Evolutionary conservation across 805 yeast species (phyloP).

Genomic region (Candida sithepensis): DNA sequence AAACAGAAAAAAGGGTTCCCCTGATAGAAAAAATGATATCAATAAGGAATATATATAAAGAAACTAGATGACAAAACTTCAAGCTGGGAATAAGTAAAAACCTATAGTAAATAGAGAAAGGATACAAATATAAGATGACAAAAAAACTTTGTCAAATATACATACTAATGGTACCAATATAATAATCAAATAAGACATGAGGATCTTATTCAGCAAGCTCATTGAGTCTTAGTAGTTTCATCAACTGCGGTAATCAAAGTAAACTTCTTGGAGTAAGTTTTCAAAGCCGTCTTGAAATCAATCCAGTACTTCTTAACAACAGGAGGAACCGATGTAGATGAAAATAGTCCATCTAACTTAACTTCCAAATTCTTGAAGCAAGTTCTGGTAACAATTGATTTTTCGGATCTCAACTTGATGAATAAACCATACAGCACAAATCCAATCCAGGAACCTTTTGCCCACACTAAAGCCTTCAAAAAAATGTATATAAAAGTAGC

Average conservation of each 20-base stretch:
- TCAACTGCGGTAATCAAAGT: constrained; percentile 7
- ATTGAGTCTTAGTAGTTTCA: constrained; percentile 13
- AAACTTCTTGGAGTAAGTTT: constrained; percentile 16
- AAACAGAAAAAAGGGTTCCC: too few relatives aligned
- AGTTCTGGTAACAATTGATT: constrained; percentile 63
- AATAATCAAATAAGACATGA: too few relatives aligned
- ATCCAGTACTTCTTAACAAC: constrained; percentile 47
- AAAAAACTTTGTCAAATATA: too few relatives aligned
- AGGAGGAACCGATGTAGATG: constrained; percentile 52
- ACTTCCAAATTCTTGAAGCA: constrained; percentile 66
- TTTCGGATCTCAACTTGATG: constrained; percentile 74
- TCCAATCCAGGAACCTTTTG: constrained; percentile 58
- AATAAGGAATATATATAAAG: too few relatives aligned
- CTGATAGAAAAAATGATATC: too few relatives aligned
- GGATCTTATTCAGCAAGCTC: not conserved
- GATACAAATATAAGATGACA: too few relatives aligned
- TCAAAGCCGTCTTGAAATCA: constrained; percentile 35
- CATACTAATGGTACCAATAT: too few relatives aligned
- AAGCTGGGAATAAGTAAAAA: too few relatives aligned
- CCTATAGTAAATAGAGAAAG: too few relatives aligned
- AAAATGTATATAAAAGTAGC: constrained; percentile 24
- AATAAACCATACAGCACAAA: constrained; percentile 55
- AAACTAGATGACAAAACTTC: too few relatives aligned
- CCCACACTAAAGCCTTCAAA: constrained; percentile 47
- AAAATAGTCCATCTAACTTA: constrained; percentile 51